Percentiles rank a stretch among this genome's conserved stretches.
These are phyloP conservation scores for Cladosporium austrohemisphaericum DNA, from an alignment of 2,329 filamentous ascomycete genomes.

Conservation along the genomic window DNA sequence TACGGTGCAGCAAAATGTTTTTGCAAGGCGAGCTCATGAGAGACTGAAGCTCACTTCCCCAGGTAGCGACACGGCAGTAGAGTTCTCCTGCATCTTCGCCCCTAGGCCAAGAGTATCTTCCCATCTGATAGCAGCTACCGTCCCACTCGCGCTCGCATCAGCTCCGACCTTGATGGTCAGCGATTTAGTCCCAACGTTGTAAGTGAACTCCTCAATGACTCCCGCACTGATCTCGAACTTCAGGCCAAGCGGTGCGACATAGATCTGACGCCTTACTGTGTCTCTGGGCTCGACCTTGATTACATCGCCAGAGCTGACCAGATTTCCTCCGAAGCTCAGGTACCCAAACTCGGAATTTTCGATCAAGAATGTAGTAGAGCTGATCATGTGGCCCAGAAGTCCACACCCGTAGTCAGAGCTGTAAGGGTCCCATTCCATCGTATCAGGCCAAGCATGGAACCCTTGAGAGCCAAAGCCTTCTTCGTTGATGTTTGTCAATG, in stretches of 20 bases:
- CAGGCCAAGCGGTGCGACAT: constrained; percentile 46
- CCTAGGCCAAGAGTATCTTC: constrained; percentile 1
- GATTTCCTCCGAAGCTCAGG: constrained; percentile 49
- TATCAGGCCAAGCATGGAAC: constrained; percentile 57
- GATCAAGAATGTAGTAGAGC: constrained; percentile 49
- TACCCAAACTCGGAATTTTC: constrained; percentile 45
- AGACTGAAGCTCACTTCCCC: neutral
- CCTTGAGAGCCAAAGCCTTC: constrained; percentile 54
- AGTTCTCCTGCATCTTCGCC: too few species aligned
- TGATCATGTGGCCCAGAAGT: constrained; percentile 51
- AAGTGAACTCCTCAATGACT: constrained; percentile 39
- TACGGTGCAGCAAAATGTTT: too few species aligned
- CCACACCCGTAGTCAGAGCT: constrained; percentile 57
- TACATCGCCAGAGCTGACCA: constrained; percentile 25
- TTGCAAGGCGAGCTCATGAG: too few species aligned
- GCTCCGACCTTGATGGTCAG: constrained; percentile 16
- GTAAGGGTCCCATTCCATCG: constrained; percentile 54
- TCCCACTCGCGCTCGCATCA: neutral
- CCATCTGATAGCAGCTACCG: constrained; percentile 1
- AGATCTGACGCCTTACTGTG: constrained; percentile 47
- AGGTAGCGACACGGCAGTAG: neutral
- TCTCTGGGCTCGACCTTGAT: constrained; percentile 44
- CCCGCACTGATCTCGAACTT: constrained; percentile 44
- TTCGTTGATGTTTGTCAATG: constrained; percentile 53
- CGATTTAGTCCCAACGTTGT: constrained; percentile 30